Conservation (phyloP, 2,329 filamentous ascomycete genomes). For the Colletotrichum sp. region DNA sequence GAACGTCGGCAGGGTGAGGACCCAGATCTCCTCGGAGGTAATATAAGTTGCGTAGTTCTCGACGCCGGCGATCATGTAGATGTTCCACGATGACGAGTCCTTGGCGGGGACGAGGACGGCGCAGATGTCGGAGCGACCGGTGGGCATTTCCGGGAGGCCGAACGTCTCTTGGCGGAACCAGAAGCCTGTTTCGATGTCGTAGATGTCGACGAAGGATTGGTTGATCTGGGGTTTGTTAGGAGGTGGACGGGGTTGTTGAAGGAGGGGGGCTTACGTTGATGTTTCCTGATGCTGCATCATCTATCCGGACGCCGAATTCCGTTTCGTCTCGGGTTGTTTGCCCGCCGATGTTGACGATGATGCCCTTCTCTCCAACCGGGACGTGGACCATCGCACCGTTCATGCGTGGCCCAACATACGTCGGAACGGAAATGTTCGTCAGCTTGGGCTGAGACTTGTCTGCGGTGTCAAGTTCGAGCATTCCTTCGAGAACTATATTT, state of each 20-base stretch:
- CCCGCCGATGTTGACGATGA: constrained; percentile 22
- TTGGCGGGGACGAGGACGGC: constrained; percentile 20
- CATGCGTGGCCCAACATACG: constrained; percentile 23
- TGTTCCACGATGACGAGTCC: constrained; percentile 23
- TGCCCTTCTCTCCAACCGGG: constrained; percentile 20
- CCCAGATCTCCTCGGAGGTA: constrained; percentile 13
- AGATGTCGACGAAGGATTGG: constrained; percentile 24
- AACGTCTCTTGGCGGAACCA: constrained; percentile 27
- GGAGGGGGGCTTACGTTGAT: background rate
- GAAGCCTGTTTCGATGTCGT: constrained; percentile 24
- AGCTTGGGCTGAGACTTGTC: constrained; percentile 13
- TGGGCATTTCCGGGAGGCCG: constrained; percentile 18
- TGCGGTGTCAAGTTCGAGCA: constrained; percentile 21
- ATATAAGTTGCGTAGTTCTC: constrained; percentile 18
- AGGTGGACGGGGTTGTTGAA: no score
- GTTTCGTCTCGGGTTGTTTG: constrained; percentile 19
- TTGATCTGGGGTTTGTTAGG: constrained; percentile 4
- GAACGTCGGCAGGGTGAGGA: constrained; percentile 24
- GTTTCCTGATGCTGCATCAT: background rate
- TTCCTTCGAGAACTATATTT: constrained; percentile 14
- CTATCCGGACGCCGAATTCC: background rate
- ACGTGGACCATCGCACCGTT: constrained; percentile 26
- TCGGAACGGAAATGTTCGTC: constrained; percentile 25
- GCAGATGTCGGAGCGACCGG: constrained; percentile 25
- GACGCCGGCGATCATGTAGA: constrained; percentile 24